Base-by-base conservation (phyloP, 768 basidiomycete genomes). In the Rhodosporidiobolus sp. region DNA sequence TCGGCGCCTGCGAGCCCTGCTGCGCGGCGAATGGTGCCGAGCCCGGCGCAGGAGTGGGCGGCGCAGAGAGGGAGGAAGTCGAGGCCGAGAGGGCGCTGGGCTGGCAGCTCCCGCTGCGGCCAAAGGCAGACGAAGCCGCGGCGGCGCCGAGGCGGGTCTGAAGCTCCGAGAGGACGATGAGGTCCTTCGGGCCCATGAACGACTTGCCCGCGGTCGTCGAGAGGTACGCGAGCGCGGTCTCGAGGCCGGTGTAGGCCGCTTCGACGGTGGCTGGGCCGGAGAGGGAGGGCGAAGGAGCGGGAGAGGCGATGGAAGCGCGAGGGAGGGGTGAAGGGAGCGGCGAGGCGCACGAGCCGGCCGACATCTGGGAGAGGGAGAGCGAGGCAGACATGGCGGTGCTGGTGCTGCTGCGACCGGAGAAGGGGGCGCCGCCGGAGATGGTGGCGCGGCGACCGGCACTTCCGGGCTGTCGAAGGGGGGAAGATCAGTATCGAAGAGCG, bases 341-440 rank as follows among this genome's bases (percentile, higher is more conserved):
- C 38, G 38, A 43, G 38, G 7, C 14, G 49, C n/a, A n/a, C n/a
- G 19, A 12, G 49, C 9, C 26, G 65, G n/a, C 53, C 48, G 50
- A 55, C 49, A 14, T 24, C 14, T 24, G 45, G 24, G 59, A 68
- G 28, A 32, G 59, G 30, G 60, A 56, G 34, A 56, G 43, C n/a
- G 67, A 69, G 32, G 67, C 43, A 19, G 67, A 24, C 67, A 55
- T 56, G 34, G 60, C 67, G 34, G 50, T 34, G 59, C 55, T 24
- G 26, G n/a, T 32, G 43, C 11, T 17, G 54, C 26, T 38, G 65
- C 57, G 34, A 35, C 61, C 49, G 65, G 34, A 32, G 56, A 72
- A 75, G 4, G 74, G 67, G 10, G 63, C 59, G 24, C 74, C 74
- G 55, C 74, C 74, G n/a, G 74, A 75, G 67, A 75, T 75, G 49